Evolutionary conservation across 257 asterid species (phyloP), one percentile per base, ranked within the genome.

Genomic region (Solanum chaucha): DNA sequence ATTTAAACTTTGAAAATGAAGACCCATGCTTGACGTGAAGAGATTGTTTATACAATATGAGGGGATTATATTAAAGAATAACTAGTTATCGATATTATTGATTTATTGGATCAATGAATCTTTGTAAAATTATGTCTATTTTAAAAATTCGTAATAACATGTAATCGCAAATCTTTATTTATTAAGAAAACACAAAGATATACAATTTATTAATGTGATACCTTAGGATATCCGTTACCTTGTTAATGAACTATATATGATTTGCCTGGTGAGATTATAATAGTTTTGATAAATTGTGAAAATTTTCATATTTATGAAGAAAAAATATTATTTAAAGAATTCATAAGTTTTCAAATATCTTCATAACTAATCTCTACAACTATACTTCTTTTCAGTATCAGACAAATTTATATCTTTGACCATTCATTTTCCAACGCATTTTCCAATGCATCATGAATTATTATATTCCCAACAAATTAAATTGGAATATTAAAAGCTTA

Each of bases 21-120:
- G 3, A 64, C 1, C 0, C 1, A 1, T 10, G 0, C 1, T 10
- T 64, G 8, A n/a, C 6, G 1, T 22, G 32, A 4, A n/a, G 11
- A 61, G 32, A 10, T 61, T n/a, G 1, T 61, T 61, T 10, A 0
- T 61, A 22, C 30, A 0, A n/a, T 4, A 0, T 61, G 7, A 61
- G 1, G 5, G 1, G 28, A 61, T 61, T 0, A 61, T n/a, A 61
- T 61, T n/a, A 10, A 64, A n/a, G 30, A 24, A 64, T n/a, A n/a
- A 0, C 0, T n/a, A n/a, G 11, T n/a, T 64, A 4, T 5, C 0
- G 1, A 11, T 64, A n/a, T 22, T 61, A 1, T 61, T 3, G 0
- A 61, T 22, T 61, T 61, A 10, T 61, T n/a, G 6, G 14, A 59
- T 4, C 30, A 61, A 1, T n/a, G 1, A 8, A 61, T 61, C 3